A percentile compares a stretch with the other conserved stretches of the same genome.
Conservation (phyloP, 176 grass and related monocot species). For the Eleusine coracana region DNA sequence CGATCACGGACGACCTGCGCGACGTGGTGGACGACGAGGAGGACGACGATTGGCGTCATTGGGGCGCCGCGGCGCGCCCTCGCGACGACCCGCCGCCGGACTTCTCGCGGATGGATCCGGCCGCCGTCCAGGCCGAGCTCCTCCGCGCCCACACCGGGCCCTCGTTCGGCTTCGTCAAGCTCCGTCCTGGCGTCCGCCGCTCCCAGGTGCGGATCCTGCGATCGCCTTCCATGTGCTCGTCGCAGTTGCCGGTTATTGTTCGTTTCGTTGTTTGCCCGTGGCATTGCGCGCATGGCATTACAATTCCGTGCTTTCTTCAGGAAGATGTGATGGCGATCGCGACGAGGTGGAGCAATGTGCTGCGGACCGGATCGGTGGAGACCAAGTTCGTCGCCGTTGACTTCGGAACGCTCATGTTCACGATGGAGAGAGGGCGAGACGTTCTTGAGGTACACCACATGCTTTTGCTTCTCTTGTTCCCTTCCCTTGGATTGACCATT, state of each 20-base stretch:
- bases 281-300: background rate
- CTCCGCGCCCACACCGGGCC: slow-evolving; percentile 66
- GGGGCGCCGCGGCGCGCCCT: slow-evolving; percentile 40
- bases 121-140: slow-evolving; percentile 74
- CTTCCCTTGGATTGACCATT: background rate
- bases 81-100: slow-evolving; percentile 52
- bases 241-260: background rate
- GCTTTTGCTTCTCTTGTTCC: background rate
- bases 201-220: slow-evolving; percentile 51
- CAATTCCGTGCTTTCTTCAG: slow-evolving; percentile 23
- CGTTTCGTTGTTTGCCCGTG: background rate
- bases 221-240: background rate
- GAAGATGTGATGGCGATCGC: slow-evolving; percentile 61
- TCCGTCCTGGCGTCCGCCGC: slow-evolving; percentile 57
- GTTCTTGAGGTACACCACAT: slow-evolving; percentile 56
- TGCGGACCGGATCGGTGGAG: slow-evolving; percentile 74
- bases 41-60: slow-evolving; percentile 78
- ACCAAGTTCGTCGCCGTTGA: slow-evolving; percentile 80
- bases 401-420: slow-evolving; percentile 90
- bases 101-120: slow-evolving; percentile 71
- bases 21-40: slow-evolving; percentile 89
- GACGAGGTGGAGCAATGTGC: slow-evolving; percentile 84
- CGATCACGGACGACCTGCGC: slow-evolving; percentile 78
- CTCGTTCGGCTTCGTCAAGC: slow-evolving; percentile 89
- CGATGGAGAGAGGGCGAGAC: slow-evolving; percentile 73